Evolutionary conservation across 2,329 filamentous ascomycete genomes (phyloP).

Genomic region (Ophiocordyceps unilateralis): DNA sequence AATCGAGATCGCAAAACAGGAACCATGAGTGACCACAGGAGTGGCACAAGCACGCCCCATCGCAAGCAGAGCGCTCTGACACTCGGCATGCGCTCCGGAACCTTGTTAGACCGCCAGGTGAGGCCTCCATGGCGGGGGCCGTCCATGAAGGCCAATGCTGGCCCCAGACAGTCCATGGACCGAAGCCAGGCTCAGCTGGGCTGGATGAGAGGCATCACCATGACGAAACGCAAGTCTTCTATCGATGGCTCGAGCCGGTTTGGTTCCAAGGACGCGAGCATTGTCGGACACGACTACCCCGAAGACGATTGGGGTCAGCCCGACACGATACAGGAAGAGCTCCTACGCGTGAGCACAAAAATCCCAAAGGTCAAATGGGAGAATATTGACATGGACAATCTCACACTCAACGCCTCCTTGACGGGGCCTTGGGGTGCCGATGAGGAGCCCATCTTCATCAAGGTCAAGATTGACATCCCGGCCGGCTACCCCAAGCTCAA

Average conservation of each 20-base stretch:
- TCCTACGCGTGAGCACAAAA: constrained; percentile 42
- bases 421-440: constrained; percentile 46
- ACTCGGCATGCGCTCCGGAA: constrained; percentile 22
- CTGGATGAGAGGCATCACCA: constrained; percentile 54
- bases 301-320: constrained; percentile 42
- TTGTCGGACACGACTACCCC: constrained; percentile 33
- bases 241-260: constrained; percentile 23
- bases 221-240: constrained; percentile 36
- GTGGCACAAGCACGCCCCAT: constrained; percentile 23
- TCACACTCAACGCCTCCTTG: constrained; percentile 41
- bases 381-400: constrained; percentile 43
- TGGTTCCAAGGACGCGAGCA: constrained; percentile 32
- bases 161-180: constrained; percentile 22
- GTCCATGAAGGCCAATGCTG: constrained; percentile 39
- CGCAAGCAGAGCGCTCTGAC: constrained; percentile 26
- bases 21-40: constrained; percentile 44
- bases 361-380: constrained; percentile 49
- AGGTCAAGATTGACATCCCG: constrained; percentile 43
- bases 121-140: constrained; percentile 33
- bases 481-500: constrained; percentile 38
- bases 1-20: constrained; percentile 39
- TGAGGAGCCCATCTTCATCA: constrained; percentile 40
- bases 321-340: constrained; percentile 47
- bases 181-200: constrained; percentile 41
- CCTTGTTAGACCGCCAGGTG: constrained; percentile 11